A percentile compares a stretch with the other conserved stretches of the same genome.
Evolutionary conservation across 2,329 filamentous ascomycete genomes (phyloP).

Genomic region (Diaporthe eres): DNA sequence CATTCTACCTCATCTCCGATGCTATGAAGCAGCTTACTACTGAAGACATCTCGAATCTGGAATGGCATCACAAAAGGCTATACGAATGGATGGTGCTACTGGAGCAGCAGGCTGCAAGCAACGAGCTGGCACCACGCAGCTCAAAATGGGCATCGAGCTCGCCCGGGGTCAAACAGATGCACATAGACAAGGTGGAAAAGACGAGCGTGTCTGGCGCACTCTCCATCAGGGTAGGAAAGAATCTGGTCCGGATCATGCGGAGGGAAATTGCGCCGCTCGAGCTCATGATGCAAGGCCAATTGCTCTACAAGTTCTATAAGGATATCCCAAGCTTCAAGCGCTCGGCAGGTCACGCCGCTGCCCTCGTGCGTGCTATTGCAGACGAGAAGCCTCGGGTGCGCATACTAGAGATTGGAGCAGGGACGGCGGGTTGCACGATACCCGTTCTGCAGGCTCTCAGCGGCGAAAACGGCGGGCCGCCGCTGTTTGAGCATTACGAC

Average conservation of each 20-base stretch:
- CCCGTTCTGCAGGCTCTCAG: not conserved
- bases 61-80: not conserved
- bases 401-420: conserved; percentile 29
- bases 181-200: conserved; percentile 38
- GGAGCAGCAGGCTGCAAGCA: not conserved
- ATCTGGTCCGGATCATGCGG: conserved; percentile 51
- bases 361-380: not conserved
- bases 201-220: conserved; percentile 48
- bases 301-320: conserved; percentile 51
- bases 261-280: conserved; percentile 52
- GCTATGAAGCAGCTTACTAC: conserved; percentile 16
- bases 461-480: not conserved
- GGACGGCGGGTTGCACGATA: not conserved
- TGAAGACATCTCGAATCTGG: not conserved
- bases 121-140: conserved; percentile 22
- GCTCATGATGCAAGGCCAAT: conserved; percentile 50
- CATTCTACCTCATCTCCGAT: conserved; percentile 34
- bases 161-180: not conserved
- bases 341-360: not conserved
- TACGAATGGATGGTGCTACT: conserved; percentile 11
- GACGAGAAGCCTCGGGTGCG: not conserved
- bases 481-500: conserved; percentile 23
- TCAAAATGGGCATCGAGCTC: not conserved
- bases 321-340: conserved; percentile 45
- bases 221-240: conserved; percentile 47